A percentile compares a stretch with the other conserved stretches of the same genome.
phyloP scores from a whole-genome alignment of 73 alveolate species.

The Paramecium primaurelia region DNA sequence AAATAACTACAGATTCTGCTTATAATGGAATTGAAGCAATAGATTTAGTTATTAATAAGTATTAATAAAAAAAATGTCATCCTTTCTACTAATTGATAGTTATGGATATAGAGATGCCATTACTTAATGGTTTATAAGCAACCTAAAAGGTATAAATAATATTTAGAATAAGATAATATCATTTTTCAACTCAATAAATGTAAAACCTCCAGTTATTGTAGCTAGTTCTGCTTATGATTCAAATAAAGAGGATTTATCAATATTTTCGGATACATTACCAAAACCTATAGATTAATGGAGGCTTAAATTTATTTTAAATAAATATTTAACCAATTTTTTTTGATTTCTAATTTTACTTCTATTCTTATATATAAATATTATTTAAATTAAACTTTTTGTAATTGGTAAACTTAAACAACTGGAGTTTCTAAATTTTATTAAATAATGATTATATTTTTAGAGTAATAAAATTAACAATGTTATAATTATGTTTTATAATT shows the following conservation, averaged over 20 bases:
- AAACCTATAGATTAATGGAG: background rate
- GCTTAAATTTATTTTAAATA: background rate
- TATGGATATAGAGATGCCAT: slow-evolving; percentile 48
- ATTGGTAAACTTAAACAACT: background rate
- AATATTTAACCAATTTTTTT: background rate
- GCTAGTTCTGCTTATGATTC: background rate
- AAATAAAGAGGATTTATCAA: background rate
- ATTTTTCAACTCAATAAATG: background rate
- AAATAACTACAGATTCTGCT: background rate
- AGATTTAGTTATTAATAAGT: background rate
- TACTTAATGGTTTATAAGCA: slow-evolving; percentile 22
- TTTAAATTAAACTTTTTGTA: background rate
- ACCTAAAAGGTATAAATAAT: background rate
- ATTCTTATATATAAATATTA: too few relatives aligned
- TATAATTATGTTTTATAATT: background rate
- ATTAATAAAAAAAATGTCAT: background rate
- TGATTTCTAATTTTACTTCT: background rate
- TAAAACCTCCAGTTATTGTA: background rate
- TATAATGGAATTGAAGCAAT: slow-evolving; percentile 29
- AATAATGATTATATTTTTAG: too few relatives aligned
- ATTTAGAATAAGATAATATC: background rate
- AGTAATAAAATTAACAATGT: background rate
- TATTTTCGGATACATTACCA: background rate
- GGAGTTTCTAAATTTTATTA: too few relatives aligned
- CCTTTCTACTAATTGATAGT: background rate